Evolutionary conservation across 2,329 filamentous ascomycete genomes (phyloP).

Genomic region (Rhinocladiella mackenziei): DNA sequence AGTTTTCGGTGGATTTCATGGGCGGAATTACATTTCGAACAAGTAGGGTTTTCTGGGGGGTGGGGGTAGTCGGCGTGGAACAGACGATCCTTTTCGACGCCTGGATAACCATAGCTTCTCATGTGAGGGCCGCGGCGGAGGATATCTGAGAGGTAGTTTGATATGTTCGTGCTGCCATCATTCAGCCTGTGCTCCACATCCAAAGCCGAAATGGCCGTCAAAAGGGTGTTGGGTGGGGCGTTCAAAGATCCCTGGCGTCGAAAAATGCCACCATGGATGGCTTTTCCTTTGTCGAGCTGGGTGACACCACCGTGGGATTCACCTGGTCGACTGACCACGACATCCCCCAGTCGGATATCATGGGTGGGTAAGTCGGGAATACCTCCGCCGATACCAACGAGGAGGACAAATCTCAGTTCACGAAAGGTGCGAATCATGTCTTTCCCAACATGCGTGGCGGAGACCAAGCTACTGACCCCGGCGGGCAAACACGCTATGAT

Average conservation of each 20-base stretch:
- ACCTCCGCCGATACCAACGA: conserved; percentile 1
- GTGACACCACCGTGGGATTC: neutral
- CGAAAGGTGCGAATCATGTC: conserved; percentile 1
- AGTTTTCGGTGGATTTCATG: neutral
- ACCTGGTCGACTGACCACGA: neutral
- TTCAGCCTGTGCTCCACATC: neutral
- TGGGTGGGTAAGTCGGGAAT: neutral
- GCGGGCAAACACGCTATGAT: neutral
- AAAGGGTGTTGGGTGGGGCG: neutral
- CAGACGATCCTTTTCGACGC: neutral
- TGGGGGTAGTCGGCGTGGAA: neutral
- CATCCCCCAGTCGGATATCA: conserved; percentile 2
- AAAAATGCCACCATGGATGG: neutral
- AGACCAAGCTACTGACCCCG: neutral
- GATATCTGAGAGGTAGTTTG: neutral
- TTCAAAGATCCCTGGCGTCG: neutral
- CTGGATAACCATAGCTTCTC: neutral
- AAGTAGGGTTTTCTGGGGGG: neutral
- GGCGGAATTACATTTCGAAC: neutral
- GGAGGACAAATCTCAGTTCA: neutral
- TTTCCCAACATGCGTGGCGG: neutral
- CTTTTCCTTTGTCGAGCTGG: neutral
- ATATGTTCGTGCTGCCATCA: neutral
- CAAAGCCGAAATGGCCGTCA: conserved; percentile 1
- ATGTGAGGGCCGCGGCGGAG: neutral